Conservation (phyloP, 169 alveolate species). For the Plasmodium knowlesi region DNA sequence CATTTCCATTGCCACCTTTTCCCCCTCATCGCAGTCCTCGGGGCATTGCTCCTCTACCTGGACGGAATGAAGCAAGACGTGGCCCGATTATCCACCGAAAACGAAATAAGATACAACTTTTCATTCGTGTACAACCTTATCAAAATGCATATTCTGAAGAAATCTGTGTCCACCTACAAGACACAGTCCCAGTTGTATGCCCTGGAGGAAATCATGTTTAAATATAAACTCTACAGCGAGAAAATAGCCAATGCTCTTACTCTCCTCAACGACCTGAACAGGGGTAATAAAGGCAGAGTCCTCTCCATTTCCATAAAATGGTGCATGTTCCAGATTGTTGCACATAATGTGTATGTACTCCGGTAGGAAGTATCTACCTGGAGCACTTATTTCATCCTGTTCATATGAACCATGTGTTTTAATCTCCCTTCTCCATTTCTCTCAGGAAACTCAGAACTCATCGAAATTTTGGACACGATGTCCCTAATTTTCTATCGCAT, state of each 20-base stretch:
- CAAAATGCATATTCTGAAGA: slow-evolving; percentile 25
- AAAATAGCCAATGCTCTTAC: slow-evolving; percentile 15
- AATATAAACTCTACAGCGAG: slow-evolving; percentile 50
- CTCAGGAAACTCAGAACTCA: slow-evolving; percentile 4
- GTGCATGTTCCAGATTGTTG: not conserved
- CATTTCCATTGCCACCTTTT: not conserved
- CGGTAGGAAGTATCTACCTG: not conserved
- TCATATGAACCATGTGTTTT: not conserved
- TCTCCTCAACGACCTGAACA: not conserved
- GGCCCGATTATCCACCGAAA: slow-evolving; percentile 3
- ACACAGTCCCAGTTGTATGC: not conserved
- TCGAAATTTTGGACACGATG: slow-evolving; percentile 36
- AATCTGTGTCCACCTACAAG: not conserved
- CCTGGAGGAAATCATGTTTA: slow-evolving; percentile 58
- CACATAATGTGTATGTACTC: not conserved
- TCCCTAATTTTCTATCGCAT: slow-evolving; percentile 38
- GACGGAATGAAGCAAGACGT: slow-evolving; percentile 16
- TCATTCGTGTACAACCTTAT: slow-evolving; percentile 55
- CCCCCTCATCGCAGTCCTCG: slow-evolving; percentile 23
- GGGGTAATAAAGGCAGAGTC: slow-evolving; percentile 19
- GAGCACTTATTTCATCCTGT: not conserved
- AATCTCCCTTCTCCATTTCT: not conserved
- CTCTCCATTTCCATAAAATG: not conserved
- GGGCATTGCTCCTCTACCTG: slow-evolving; percentile 10
- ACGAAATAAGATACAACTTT: slow-evolving; percentile 44